Base-by-base conservation (phyloP, 495 filamentous ascomycete genomes). In the Cercophora samala region DNA sequence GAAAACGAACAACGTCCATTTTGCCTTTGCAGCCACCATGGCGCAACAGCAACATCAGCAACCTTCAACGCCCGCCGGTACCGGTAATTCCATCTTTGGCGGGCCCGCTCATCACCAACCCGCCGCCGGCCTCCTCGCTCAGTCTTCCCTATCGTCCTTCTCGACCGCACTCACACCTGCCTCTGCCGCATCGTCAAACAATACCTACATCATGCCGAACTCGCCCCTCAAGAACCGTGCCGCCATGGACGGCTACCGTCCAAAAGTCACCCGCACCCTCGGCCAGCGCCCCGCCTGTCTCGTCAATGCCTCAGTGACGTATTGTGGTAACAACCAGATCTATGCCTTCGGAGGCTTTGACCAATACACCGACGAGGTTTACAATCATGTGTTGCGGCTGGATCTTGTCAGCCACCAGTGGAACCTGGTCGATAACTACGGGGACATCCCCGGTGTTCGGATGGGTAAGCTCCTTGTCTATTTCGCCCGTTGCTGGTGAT, bases 311-410 rank as follows among this genome's bases (percentile, higher is more conserved):
- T 97, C 96, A 17, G 93, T 98, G 62, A 98, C 95, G 19, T 97
- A 96, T 77, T 96, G 93, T 73, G 92, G 92, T 58, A 91, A 96
- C 77, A 93, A 97, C 79, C 87, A 91, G 74, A 97, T 99, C 70
- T 97, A 97, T 79, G 95, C 93, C 25, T 99, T 99, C 80, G 95
- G 95, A 15, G 95, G 95, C n/a, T 99, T 99, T 71, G 95, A 99
- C 74, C 93, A 97, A 75, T 98, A 95, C 74, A 98, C 95, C 9
- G 95, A 99, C 76, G 95, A 99, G 84, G 95, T 99, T 25, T 99
- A 98, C 82, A 99, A 99, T 74, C 96, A 98, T 80, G 95, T 99
- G 58, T 82, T 99, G 59, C 89, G 86, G 69, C 79, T 99, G 32
- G 91, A 98, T 76, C 81, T 99, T 63, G 85, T 89, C 68, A 91